Base-by-base conservation (phyloP, 2,329 filamentous ascomycete genomes). In the Magnaporthiopsis rhizophila region DNA sequence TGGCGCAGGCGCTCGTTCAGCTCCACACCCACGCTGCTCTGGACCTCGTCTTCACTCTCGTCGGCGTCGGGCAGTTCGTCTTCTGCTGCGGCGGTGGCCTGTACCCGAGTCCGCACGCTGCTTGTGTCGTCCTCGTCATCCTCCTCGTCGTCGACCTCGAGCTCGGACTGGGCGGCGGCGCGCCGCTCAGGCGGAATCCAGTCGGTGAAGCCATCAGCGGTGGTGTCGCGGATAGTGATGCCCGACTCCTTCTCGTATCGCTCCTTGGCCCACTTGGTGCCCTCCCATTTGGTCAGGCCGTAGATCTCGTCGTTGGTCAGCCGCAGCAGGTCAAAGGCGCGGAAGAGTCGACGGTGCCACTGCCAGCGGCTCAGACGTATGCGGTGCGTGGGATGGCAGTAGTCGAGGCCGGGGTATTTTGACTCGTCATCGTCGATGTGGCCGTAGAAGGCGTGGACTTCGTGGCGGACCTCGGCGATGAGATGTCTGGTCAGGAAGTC, bases 361-460 rank as follows among this genome's bases (percentile, higher is more conserved):
- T 83, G 84, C 80, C 89, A 93, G 66, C 89, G 87, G 69, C 86
- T 84, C 11, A 94, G 85, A n/a, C 90, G 88, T 74, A 89, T 87
- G 68, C 89, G 88, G 75, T 94, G 90, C 9, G 88, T 89, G 30
- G 77, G 79, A 72, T 90, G 81, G 66, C 83, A 86, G 79, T 94
- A 94, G 79, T 94, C 90, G 64, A 94, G 84, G 36, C 90, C 90
- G 0, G 90, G 90, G 69, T 93, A 93, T 70, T 91, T 90, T 68
- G 90, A 89, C 78, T 94, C 90, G 69, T 89, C 85, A 32, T 88
- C 91, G 72, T 91, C 87, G 68, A 93, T 84, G 71, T 90, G 88
- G 69, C 90, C 90, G 75, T 91, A 93, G 77, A 91, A 93, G 62
- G 87, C 84, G 68, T 88, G 85, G 1, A 90, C 91, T 75, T 93